These are phyloP conservation scores for Hypoxylon subgilvum DNA, from an alignment of 495 filamentous ascomycete genomes.

Conservation along the genomic window DNA sequence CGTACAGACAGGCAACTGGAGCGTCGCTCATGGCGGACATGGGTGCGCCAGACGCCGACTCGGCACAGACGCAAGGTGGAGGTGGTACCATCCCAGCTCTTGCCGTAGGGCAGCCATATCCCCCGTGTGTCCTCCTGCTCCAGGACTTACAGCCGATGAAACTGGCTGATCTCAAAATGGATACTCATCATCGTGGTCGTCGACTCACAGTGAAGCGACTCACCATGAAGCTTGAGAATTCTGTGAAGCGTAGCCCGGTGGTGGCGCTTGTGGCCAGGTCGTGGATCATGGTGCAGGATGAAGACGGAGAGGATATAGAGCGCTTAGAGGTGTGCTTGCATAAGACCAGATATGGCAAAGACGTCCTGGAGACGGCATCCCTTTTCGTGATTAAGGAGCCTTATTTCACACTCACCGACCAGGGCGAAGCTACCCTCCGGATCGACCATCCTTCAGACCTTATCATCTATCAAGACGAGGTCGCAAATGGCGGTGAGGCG, in stretches of 20 bases:
- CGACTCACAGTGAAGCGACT: slow-evolving; percentile 49
- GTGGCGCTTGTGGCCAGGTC: slow-evolving; percentile 43
- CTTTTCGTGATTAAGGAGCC: slow-evolving; percentile 58
- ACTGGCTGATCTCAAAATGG: slow-evolving; percentile 44
- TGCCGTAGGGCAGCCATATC: slow-evolving; percentile 42
- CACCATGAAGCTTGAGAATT: slow-evolving; percentile 39
- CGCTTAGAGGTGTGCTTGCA: slow-evolving; percentile 43
- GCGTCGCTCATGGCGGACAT: slow-evolving; percentile 46
- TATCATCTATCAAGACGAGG: slow-evolving; percentile 12
- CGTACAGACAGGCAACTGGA: slow-evolving; percentile 37
- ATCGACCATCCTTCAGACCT: slow-evolving; percentile 60
- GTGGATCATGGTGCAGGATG: slow-evolving; percentile 53
- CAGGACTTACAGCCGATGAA: slow-evolving; percentile 41
- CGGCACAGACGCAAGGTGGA: slow-evolving; percentile 15
- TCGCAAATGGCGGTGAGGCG: not conserved
- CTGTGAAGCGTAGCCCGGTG: too few species aligned
- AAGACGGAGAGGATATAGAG: slow-evolving; percentile 42
- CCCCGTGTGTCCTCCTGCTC: slow-evolving; percentile 40
- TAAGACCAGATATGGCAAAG: slow-evolving; percentile 34
- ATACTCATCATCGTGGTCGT: slow-evolving; percentile 54
- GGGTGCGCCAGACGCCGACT: slow-evolving; percentile 30
- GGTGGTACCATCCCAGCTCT: slow-evolving; percentile 30
- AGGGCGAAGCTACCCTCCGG: slow-evolving; percentile 51
- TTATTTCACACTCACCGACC: slow-evolving; percentile 50
- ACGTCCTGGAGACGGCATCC: slow-evolving; percentile 40